Conservation (phyloP, 306 rosid genomes). For the Cicer cuneatum region DNA sequence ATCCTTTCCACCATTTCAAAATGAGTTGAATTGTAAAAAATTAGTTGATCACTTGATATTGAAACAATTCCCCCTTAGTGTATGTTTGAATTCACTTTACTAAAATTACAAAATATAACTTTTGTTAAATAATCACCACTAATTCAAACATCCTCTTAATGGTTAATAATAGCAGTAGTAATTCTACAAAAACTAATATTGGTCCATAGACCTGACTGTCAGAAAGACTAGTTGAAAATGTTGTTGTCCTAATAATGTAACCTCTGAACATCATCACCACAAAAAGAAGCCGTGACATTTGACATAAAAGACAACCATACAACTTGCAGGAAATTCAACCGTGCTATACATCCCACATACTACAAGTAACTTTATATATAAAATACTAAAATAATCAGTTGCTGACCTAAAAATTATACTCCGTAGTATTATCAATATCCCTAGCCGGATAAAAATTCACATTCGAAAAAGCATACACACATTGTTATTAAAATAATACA, state of each 20-base stretch:
- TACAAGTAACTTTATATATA: conserved; percentile 6
- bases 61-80: neutral
- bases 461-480: neutral
- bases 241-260: conserved; percentile 34
- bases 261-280: conserved; percentile 21
- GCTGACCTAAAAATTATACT: conserved; percentile 22
- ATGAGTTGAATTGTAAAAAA: neutral
- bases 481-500: neutral
- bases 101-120: no score
- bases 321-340: conserved; percentile 45
- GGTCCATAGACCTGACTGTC: conserved; percentile 34
- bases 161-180: no score
- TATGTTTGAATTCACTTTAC: no score
- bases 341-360: conserved; percentile 32
- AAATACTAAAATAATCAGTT: conserved; percentile 24
- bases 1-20: neutral
- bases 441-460: conserved; percentile 5
- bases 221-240: conserved; percentile 28
- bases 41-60: neutral
- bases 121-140: no score
- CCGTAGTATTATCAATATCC: neutral
- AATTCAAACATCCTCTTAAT: no score
- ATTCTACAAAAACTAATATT: no score
- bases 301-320: conserved; percentile 41
- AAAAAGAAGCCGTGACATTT: conserved; percentile 38